Base-by-base conservation (phyloP, 768 basidiomycete species). In the Tulasnella sp. region DNA sequence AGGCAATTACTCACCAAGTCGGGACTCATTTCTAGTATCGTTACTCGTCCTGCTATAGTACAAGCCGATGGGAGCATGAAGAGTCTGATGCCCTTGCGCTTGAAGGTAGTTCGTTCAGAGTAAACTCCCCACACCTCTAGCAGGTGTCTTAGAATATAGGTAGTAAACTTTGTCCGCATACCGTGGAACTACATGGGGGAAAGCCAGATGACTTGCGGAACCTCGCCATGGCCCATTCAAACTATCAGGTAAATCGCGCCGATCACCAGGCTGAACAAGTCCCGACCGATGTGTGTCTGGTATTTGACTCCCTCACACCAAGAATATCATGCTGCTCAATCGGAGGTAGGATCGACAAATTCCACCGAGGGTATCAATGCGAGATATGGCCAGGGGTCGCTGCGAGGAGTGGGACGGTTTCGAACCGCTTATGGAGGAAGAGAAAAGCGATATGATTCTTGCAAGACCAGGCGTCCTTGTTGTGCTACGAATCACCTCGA, bases 261-360 rank as follows among this genome's bases (percentile, higher is more conserved):
- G 82, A 92, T 91, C 14, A 91, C 88, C 34, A 92, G 86, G 6
- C 92, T 92, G 83, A 93, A 93, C 1, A 90, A 64, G 89, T 88
- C 1, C 92, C 92, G 28, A 93, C 86, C 24, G 89, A 87, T 22
- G 86, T 7, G 90, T 87, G 40, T 37, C 88, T 1, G 91, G 92
- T 0, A 89, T 86, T n/a, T 73, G 88, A 85, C 72, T 91, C 88
- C 81, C 90, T 92, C 69, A 89, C 87, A 14, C 93, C 86, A 74
- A 94, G 87, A 87, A 93, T 90, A 84, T 89, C 60, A 91, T 83
- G 8, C 93, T 94, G 83, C 34, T 4, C n/a, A 31, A 69, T 28
- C 12, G 12, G 34, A 37, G 24, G 18, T 28, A 69, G 18, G 37
- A 22, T 41, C n/a, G 12, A 64, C 28, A 24, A 48, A 37, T 28